Evolutionary conservation across 2,329 filamentous ascomycete species (phyloP), one percentile per base, ranked within the genome.

Genomic region (Didymella keratinophila): DNA sequence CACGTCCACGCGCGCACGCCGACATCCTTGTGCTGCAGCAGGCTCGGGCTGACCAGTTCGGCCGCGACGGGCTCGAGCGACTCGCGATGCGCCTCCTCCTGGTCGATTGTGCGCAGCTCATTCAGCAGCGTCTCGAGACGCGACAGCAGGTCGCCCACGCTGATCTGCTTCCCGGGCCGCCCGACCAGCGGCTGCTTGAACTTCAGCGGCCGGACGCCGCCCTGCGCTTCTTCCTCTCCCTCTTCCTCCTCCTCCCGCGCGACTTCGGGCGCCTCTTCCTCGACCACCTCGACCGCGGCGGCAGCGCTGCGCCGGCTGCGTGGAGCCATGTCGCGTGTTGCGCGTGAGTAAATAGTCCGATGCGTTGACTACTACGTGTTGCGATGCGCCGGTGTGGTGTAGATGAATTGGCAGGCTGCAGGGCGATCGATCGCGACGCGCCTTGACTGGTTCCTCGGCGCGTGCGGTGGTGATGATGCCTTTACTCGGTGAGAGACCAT

Each of bases 151-250:
- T 93, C 92, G 64, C 86, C 88, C 46, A 93, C 91, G 36, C 90
- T 83, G 71, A 99, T 97, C 51, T 93, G 87, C 78, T 92, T 95
- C 58, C 94, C 95, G 42, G 93, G 92, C 73, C 90, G 90, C 91
- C 95, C 97, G 74, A 92, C 91, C 56, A 99, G 83, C 63, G 92
- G 84, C 73, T 97, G 89, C 71, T 93, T 87, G 83, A 98, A 98
- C 67, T 87, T 81, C 46, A 99, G 86, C 56, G 60, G 70, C 56
- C 64, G 61, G 49, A 66, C 46, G 32, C 65, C 68, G 44, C 67
- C 69, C 52, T 63, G 65, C 14, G 56, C 52, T 18, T 64, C 47
- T 14, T 58, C 62, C 43, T 67, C 67, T 51, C 64, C 57, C 65
- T 87, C 81, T 43, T 66, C 67, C 53, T 64, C 70, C 58, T 69